These are phyloP conservation scores for Nicotiana undulata DNA, from an alignment of 257 asterid genomes.

Conservation along the genomic window DNA sequence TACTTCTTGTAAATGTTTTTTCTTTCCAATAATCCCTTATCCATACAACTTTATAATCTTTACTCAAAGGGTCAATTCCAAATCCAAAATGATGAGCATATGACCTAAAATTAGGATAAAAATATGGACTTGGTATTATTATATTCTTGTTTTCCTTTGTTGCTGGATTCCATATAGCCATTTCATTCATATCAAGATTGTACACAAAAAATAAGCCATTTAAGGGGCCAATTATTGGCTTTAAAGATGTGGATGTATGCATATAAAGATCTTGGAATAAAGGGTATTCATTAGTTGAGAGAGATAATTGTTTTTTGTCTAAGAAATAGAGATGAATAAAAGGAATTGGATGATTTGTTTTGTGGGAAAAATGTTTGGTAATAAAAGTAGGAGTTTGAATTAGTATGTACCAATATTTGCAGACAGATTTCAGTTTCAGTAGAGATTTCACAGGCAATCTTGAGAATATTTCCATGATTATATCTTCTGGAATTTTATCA, in stretches of 20 bases:
- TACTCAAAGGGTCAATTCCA: slow-evolving; percentile 30
- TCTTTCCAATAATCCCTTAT: slow-evolving; percentile 27
- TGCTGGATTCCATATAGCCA: slow-evolving; percentile 37
- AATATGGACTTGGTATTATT: slow-evolving; percentile 5
- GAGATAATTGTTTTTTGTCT: slow-evolving; percentile 5
- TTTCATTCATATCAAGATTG: slow-evolving; percentile 2
- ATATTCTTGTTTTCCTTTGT: slow-evolving; percentile 32
- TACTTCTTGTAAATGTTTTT: slow-evolving; percentile 2
- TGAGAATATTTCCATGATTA: slow-evolving; percentile 29
- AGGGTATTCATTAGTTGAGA: slow-evolving; percentile 6
- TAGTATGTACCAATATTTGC: slow-evolving; percentile 35
- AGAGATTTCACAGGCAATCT: slow-evolving; percentile 34
- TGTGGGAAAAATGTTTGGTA: slow-evolving; percentile 20
- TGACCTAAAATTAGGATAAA: slow-evolving; percentile 12
- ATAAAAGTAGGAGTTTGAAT: slow-evolving; percentile 24
- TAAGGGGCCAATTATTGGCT: slow-evolving; percentile 30
- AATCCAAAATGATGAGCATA: slow-evolving; percentile 28
- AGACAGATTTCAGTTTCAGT: slow-evolving; percentile 26
- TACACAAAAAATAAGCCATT: slow-evolving; percentile 33
- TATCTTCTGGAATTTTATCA: slow-evolving; percentile 23
- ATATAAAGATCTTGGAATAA: slow-evolving; percentile 17
- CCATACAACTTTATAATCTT: slow-evolving; percentile 32
- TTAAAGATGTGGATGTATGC: slow-evolving; percentile 2
- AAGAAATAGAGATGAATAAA: slow-evolving; percentile 28
- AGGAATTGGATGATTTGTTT: slow-evolving; percentile 20